Evolutionary conservation across 805 yeast species (phyloP), one percentile per base, ranked within the genome.

Genomic region (Saturnispora kantuleensis): DNA sequence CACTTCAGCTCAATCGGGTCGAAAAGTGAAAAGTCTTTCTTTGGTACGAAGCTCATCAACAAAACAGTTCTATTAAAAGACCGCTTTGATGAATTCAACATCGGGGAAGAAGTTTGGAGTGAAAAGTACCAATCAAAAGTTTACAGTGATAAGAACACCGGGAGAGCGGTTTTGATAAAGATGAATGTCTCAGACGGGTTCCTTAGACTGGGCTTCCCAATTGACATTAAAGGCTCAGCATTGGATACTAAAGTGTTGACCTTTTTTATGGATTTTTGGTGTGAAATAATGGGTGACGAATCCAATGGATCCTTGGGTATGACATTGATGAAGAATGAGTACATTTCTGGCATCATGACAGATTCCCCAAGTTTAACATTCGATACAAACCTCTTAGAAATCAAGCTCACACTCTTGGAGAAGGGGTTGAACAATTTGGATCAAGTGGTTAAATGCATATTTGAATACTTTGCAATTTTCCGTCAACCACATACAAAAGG

Each of bases 271-370:
- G 58, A 59, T 10, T 57, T 70, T 3, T 77, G 86, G 81, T 69
- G 77, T 44, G 73, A 73, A 39, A 43, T 81, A 0, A 60, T 81
- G 41, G 90, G 90, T 1, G 79, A 77, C 56, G 90, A 83, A 59
- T 60, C 77, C 4, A 45, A 51, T 2, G 71, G 71, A 0, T 74
- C 86, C 0, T 54, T 82, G 5, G 70, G 71, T 48, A 58, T 67
- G 5, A 54, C 52, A 13, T 58, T 79, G 9, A 62, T 61, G 16
- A 41, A 48, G 4, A 55, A 51, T 34, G 69, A 62, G 16, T 67
- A 59, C 47, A 66, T 67, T 11, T 58, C 66, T 1, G 56, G 62
- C 0, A 59, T 76, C 3, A 53, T 56, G 35, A 75, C 81, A 0
- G 59, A 61, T 4, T 61, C 70, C 0, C 46, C 55, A 0, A 38